Evolutionary conservation across 1,139 yeast species (phyloP).

Genomic region (Saccharomyces hybrid): DNA sequence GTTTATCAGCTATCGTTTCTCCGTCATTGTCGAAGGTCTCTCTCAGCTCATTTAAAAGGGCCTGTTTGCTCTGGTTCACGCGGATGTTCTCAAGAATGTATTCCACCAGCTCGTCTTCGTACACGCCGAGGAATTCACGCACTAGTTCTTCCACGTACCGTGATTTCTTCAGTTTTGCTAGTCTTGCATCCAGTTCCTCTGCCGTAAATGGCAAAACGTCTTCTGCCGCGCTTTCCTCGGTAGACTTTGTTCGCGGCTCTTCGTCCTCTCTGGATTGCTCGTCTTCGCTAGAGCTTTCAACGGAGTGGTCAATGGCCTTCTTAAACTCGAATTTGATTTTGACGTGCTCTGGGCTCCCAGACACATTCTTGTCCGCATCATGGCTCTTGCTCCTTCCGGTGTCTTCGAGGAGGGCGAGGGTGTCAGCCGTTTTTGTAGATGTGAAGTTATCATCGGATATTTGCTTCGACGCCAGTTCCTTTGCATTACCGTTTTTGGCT

Average conservation of each 20-base stretch:
- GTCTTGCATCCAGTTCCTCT: conserved; percentile 12
- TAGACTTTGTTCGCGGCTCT: neutral
- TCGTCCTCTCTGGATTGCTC: neutral
- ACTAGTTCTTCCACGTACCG: conserved; percentile 26
- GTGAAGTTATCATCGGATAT: neutral
- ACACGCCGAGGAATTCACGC: conserved; percentile 29
- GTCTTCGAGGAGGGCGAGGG: neutral
- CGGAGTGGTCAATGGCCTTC: conserved; percentile 17
- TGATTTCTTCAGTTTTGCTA: conserved; percentile 14
- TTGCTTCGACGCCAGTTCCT: neutral
- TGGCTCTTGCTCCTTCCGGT: neutral
- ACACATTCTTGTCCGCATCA: conserved; percentile 1
- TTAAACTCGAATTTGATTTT: conserved; percentile 23
- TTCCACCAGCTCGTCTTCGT: conserved; percentile 29
- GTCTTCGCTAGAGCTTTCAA: conserved; percentile 1
- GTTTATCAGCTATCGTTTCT: conserved; percentile 20
- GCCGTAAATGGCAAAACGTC: conserved; percentile 12
- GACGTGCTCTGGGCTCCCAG: conserved; percentile 6
- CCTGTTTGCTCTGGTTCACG: conserved; percentile 19
- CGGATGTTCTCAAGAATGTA: conserved; percentile 27
- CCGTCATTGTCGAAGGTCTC: conserved; percentile 32
- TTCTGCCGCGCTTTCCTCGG: neutral
- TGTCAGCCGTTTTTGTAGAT: neutral
- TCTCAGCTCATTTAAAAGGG: conserved; percentile 23
- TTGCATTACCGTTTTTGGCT: conserved; percentile 9